Conservation (phyloP, 768 basidiomycete genomes). For the Amanita rubescens region DNA sequence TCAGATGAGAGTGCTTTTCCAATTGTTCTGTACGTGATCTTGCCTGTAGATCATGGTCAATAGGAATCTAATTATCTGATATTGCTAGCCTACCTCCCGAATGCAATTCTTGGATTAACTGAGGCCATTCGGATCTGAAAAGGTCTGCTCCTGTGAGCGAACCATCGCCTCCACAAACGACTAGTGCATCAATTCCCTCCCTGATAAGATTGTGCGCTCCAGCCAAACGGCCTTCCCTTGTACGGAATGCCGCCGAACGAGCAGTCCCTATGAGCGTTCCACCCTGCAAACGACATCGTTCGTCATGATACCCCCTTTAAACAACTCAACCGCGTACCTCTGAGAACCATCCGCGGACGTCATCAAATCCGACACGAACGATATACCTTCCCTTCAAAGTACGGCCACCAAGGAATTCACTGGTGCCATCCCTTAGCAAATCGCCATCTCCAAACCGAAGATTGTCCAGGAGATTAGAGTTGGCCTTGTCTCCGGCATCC, state of each 20-base stretch:
- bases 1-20: constrained; percentile 71
- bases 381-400: constrained; percentile 89
- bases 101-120: constrained; percentile 64
- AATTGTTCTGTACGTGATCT: constrained; percentile 73
- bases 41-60: constrained; percentile 31
- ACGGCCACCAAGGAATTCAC: constrained; percentile 59
- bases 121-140: constrained; percentile 91
- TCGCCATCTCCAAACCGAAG: constrained; percentile 79
- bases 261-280: constrained; percentile 97
- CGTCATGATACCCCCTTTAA: neutral
- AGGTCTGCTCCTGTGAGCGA: constrained; percentile 93
- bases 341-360: constrained; percentile 91
- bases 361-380: constrained; percentile 95
- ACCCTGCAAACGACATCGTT: constrained; percentile 40
- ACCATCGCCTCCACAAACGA: constrained; percentile 97
- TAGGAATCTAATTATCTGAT: neutral
- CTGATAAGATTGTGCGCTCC: constrained; percentile 90
- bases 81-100: constrained; percentile 18
- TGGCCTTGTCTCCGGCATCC: constrained; percentile 4
- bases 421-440: constrained; percentile 73
- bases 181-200: constrained; percentile 95
- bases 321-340: constrained; percentile 43
- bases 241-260: constrained; percentile 78
- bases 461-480: constrained; percentile 33
- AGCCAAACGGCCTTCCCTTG: constrained; percentile 76